These are phyloP conservation scores for Cordyceps militaris DNA, from an alignment of 2,329 filamentous ascomycete species.

Conservation along the genomic window DNA sequence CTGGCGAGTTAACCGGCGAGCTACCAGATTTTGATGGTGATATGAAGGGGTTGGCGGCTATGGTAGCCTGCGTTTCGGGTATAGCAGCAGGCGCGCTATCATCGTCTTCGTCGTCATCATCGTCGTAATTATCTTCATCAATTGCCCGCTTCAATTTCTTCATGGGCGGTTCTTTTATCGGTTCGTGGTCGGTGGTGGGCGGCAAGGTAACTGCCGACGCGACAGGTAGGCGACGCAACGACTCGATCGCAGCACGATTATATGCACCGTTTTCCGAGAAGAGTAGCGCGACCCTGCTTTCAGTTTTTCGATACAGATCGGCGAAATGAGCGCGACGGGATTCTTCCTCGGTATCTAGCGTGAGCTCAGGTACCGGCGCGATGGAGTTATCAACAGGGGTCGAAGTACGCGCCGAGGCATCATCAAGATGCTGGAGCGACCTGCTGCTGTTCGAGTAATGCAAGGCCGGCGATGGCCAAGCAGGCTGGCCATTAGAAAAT, in stretches of 20 bases:
- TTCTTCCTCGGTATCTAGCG: constrained; percentile 57
- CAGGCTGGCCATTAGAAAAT: constrained; percentile 57
- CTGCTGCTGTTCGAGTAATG: constrained; percentile 40
- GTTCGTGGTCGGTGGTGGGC: constrained; percentile 51
- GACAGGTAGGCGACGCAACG: constrained; percentile 38
- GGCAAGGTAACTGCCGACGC: constrained; percentile 39
- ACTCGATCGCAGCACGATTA: constrained; percentile 45
- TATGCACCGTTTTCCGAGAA: constrained; percentile 55
- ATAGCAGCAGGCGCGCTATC: constrained; percentile 40
- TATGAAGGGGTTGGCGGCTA: constrained; percentile 49
- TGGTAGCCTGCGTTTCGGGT: constrained; percentile 44
- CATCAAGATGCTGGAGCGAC: constrained; percentile 53
- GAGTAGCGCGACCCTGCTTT: constrained; percentile 69
- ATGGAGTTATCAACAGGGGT: constrained; percentile 44
- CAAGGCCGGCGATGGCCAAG: constrained; percentile 55
- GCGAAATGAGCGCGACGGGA: constrained; percentile 67
- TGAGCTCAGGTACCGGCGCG: constrained; percentile 54
- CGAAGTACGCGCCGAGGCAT: constrained; percentile 45
- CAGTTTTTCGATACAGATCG: constrained; percentile 68
- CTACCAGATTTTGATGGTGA: constrained; percentile 66
- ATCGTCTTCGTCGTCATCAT: constrained; percentile 70
- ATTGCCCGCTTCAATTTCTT: constrained; percentile 74
- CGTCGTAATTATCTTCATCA: constrained; percentile 81
- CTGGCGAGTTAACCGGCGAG: constrained; percentile 56
- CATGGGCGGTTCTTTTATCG: constrained; percentile 52